Evolutionary conservation across 1,139 yeast species (phyloP).

Genomic region (Yamadazyma blattariae): DNA sequence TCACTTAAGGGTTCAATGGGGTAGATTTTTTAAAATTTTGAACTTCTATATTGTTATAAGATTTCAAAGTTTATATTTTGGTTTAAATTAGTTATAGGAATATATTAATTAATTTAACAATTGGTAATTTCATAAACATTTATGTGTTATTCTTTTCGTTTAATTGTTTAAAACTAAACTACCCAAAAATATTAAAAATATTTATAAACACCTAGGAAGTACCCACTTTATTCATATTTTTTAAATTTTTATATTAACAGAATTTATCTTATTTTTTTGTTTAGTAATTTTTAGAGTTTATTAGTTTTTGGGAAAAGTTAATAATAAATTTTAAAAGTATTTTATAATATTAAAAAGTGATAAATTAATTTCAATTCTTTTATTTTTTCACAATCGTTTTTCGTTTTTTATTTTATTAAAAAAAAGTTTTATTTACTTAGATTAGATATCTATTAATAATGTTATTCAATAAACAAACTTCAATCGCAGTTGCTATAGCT

Average conservation of each 20-base stretch:
- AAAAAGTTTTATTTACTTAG: neutral
- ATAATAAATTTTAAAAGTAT: conserved; percentile 7
- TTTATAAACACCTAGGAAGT: too few relatives aligned
- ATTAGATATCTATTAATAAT: conserved; percentile 5
- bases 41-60: neutral
- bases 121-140: too few relatives aligned
- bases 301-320: conserved; percentile 15
- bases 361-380: conserved; percentile 2
- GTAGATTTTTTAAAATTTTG: neutral
- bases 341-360: conserved; percentile 1
- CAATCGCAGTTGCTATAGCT: conserved; percentile 16
- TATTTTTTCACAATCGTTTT: conserved; percentile 1
- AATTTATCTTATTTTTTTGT: too few relatives aligned
- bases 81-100: neutral
- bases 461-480: conserved; percentile 15
- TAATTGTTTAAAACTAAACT: too few relatives aligned
- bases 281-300: conserved; percentile 4
- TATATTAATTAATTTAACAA: too few relatives aligned
- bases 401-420: conserved; percentile 3
- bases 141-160: too few relatives aligned
- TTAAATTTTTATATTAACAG: too few relatives aligned
- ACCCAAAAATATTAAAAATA: too few relatives aligned
- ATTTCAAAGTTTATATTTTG: neutral
- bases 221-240: too few relatives aligned
- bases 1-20: too few relatives aligned